Conservation (phyloP, 2,329 filamentous ascomycete species). For the Camillea tinctor region DNA sequence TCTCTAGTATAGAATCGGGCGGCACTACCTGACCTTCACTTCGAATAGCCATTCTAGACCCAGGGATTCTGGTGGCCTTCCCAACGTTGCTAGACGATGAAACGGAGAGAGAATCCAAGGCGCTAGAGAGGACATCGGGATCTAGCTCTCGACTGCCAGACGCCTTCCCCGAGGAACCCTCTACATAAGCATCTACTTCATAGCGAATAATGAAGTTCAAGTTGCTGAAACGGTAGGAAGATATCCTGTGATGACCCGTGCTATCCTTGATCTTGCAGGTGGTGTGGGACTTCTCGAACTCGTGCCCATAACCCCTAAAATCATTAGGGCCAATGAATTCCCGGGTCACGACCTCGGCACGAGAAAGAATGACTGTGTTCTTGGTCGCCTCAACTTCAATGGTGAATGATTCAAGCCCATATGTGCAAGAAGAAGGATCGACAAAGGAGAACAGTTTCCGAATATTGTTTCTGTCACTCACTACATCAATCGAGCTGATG, state of each 20-base stretch:
- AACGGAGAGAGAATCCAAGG: constrained; percentile 28
- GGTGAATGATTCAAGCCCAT: constrained; percentile 36
- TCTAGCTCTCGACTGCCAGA: constrained; percentile 1
- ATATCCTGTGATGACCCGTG: constrained; percentile 46
- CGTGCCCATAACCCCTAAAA: constrained; percentile 42
- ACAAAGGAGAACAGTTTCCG: constrained; percentile 48
- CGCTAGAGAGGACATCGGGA: constrained; percentile 15
- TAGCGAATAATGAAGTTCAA: constrained; percentile 42
- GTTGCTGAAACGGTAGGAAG: constrained; percentile 43
- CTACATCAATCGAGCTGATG: constrained; percentile 37
- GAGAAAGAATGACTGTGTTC: constrained; percentile 39
- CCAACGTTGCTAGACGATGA: not conserved
- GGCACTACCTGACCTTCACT: constrained; percentile 32
- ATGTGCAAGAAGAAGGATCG: constrained; percentile 24
- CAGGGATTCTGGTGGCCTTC: constrained; percentile 5
- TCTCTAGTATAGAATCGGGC: constrained; percentile 40
- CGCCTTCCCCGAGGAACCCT: constrained; percentile 1
- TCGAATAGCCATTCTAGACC: constrained; percentile 32
- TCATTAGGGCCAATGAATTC: constrained; percentile 33
- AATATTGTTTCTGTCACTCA: constrained; percentile 48
- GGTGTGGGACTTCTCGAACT: constrained; percentile 46
- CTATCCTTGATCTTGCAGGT: constrained; percentile 32
- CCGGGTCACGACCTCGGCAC: constrained; percentile 30
- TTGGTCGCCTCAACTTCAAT: constrained; percentile 40
- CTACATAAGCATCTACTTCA: constrained; percentile 43